A percentile compares a stretch with the other conserved stretches of the same genome.
Conservation (phyloP, 805 yeast species). For the Sugiyamaella chiloensis region DNA sequence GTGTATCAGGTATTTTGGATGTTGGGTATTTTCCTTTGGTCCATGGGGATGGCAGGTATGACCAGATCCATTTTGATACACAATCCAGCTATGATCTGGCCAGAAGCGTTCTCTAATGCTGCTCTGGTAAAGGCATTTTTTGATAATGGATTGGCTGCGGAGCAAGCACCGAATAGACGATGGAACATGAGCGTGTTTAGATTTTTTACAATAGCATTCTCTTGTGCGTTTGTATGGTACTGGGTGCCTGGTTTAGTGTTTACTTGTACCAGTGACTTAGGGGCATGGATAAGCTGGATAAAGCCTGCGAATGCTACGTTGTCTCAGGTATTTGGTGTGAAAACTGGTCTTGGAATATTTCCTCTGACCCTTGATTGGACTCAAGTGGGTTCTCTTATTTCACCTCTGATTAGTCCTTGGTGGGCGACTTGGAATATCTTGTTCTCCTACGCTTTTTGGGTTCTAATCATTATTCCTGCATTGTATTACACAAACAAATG, state of each 20-base stretch:
- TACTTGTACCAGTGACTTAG: slow-evolving; percentile 57
- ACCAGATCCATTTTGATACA: slow-evolving; percentile 45
- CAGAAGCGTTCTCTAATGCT: slow-evolving; percentile 55
- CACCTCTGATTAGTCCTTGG: slow-evolving; percentile 41
- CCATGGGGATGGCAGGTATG: slow-evolving; percentile 53
- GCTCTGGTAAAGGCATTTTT: slow-evolving; percentile 36
- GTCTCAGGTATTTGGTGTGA: slow-evolving; percentile 52
- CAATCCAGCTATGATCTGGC: slow-evolving; percentile 44
- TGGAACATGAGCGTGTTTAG: slow-evolving; percentile 54
- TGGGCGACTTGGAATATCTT: slow-evolving; percentile 44
- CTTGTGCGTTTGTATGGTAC: slow-evolving; percentile 51
- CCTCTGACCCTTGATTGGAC: slow-evolving; percentile 55
- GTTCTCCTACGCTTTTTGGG: slow-evolving; percentile 44
- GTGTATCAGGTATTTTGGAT: slow-evolving; percentile 44
- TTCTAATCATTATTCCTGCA: slow-evolving; percentile 40
- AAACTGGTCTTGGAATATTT: slow-evolving; percentile 44
- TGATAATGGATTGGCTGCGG: slow-evolving; percentile 32
- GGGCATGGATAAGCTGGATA: slow-evolving; percentile 58
- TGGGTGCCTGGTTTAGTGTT: slow-evolving; percentile 69
- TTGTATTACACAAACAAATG: slow-evolving; percentile 54
- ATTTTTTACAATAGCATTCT: slow-evolving; percentile 45
- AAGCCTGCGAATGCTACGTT: slow-evolving; percentile 47
- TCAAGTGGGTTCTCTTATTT: slow-evolving; percentile 51
- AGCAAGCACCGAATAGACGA: slow-evolving; percentile 38
- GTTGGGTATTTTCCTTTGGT: slow-evolving; percentile 48